Evolutionary conservation across 352 stramenopile species (phyloP).

Genomic region (Thraustochytrium sp.): DNA sequence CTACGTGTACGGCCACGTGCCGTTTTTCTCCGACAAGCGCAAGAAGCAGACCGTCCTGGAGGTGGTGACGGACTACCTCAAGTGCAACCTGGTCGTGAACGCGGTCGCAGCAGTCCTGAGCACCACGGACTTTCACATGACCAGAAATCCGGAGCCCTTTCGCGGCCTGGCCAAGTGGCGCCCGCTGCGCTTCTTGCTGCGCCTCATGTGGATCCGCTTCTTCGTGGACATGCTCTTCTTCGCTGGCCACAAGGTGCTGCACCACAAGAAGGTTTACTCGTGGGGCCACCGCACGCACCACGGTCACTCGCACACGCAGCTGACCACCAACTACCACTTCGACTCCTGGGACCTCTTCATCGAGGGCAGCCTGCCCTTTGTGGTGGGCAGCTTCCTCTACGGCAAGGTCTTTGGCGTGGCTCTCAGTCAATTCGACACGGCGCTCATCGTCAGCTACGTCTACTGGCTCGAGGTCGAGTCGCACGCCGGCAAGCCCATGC

Average conservation of each 20-base stretch:
- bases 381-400: neutral
- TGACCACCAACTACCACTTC: slow-evolving; percentile 46
- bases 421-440: slow-evolving; percentile 14
- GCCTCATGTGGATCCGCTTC: slow-evolving; percentile 4
- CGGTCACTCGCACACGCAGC: slow-evolving; percentile 19
- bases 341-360: slow-evolving; percentile 27
- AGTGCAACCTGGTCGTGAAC: slow-evolving; percentile 34
- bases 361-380: slow-evolving; percentile 16
- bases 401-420: slow-evolving; percentile 19
- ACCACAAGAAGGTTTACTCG: slow-evolving; percentile 18
- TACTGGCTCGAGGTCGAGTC: slow-evolving; percentile 39
- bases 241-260: neutral
- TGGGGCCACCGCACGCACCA: slow-evolving; percentile 28
- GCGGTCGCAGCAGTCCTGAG: neutral
- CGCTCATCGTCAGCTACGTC: slow-evolving; percentile 7
- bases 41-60: slow-evolving; percentile 17
- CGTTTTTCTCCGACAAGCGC: slow-evolving; percentile 35
- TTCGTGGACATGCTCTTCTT: slow-evolving; percentile 22
- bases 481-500: slow-evolving; percentile 39
- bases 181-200: slow-evolving; percentile 17
- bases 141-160: neutral
- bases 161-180: neutral
- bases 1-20: slow-evolving; percentile 33
- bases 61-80: slow-evolving; percentile 34
- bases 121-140: neutral